A percentile compares a stretch with the other conserved stretches of the same genome.
Evolutionary conservation across 2,329 filamentous ascomycete genomes (phyloP).

Genomic region (Clarireedia hainanense): DNA sequence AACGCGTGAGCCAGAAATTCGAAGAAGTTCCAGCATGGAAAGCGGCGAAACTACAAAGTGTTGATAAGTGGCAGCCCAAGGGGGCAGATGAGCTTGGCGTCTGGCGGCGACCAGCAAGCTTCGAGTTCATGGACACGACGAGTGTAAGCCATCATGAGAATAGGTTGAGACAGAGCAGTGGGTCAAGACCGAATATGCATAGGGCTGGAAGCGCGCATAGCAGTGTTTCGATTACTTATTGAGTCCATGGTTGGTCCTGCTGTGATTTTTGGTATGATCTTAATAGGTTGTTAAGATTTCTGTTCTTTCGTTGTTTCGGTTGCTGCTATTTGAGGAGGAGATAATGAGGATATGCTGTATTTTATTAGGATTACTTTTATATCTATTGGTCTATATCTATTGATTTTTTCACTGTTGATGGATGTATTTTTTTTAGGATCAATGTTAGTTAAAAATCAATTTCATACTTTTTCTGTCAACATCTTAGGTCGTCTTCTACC

Average conservation of each 20-base stretch:
- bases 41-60: slow-evolving; percentile 4
- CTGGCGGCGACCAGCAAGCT: slow-evolving; percentile 12
- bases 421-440: too few species aligned
- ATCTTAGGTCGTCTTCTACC: too few species aligned
- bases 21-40: slow-evolving; percentile 14
- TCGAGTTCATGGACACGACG: slow-evolving; percentile 11
- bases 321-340: background rate
- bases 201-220: background rate
- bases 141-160: slow-evolving; percentile 13
- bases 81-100: slow-evolving; percentile 11
- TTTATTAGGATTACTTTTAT: too few species aligned
- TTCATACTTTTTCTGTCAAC: too few species aligned
- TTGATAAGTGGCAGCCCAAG: slow-evolving; percentile 16
- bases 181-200: slow-evolving; percentile 3
- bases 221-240: background rate
- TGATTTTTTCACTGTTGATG: too few species aligned
- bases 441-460: too few species aligned
- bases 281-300: background rate
- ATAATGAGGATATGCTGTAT: too few species aligned
- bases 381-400: too few species aligned
- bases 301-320: background rate
- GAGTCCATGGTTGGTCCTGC: too few species aligned
- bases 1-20: slow-evolving; percentile 12
- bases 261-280: too few species aligned
- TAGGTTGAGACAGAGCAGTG: slow-evolving; percentile 11